Evolutionary conservation across 305 asterid species (phyloP), one percentile per base, ranked within the genome.

Genomic region (Fraxinus albicans): DNA sequence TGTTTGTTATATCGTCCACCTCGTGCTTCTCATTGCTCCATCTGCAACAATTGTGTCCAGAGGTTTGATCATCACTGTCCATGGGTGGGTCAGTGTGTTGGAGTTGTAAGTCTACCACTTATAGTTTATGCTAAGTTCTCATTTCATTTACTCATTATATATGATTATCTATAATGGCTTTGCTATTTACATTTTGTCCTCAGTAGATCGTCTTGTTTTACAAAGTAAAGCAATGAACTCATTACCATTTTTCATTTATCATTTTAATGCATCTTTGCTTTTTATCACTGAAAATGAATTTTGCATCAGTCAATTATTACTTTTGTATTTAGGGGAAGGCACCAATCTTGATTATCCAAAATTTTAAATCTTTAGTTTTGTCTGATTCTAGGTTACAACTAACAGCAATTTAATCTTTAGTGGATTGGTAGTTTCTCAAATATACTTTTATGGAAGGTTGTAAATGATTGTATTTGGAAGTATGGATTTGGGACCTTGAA

Each of bases 21-120:
- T 40, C 98, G 98, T 44, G 97, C 97, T 10, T 95, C 98, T 81
- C 98, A 96, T 89, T 96, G 98, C 94, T 95, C 99, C 12, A 90
- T 94, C 76, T 95, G 98, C 96, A 95, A 95, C 86, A 95, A 92
- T 83, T 96, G 99, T 36, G 98, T 96, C 85, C 91, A 94, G 93
- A 91, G 97, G 84, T 93, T 96, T 42, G 99, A 96, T 92, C 99
- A 96, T 80, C 99, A 94, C 88, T 96, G 99, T 79, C 98, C 99
- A 1, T 96, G 97, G 98, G 95, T 94, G 55, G 98, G 98, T 79
- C 99, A 96, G 90, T 93, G 99, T 81, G 94, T 96, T 5, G 98
- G 98, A 78, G 88, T 87, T 69, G 98, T 96, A 90, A 91, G 97
- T 84, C 21, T 67, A 1, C 3, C 9, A 69, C 74, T 65, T 65